A percentile compares a stretch with the other conserved stretches of the same genome.
Evolutionary conservation across 2,329 filamentous ascomycete genomes (phyloP).

Genomic region (Podosphaera fusca): DNA sequence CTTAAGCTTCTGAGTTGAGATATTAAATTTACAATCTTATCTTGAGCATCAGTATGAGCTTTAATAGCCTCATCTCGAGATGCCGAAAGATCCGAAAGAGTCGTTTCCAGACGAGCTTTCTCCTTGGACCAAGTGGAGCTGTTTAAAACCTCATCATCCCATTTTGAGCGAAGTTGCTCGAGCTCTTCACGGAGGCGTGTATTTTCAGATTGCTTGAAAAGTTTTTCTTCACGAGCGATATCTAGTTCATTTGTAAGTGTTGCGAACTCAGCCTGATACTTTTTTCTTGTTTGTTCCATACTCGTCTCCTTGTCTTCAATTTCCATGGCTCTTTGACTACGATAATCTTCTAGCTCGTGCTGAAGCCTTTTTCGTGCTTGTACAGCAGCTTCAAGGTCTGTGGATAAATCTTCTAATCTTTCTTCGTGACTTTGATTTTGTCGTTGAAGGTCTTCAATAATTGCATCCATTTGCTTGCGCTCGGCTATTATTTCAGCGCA

Average conservation of each 20-base stretch:
- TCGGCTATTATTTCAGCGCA: conserved; percentile 81
- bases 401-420: conserved; percentile 72
- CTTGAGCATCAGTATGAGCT: conserved; percentile 85
- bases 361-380: conserved; percentile 88
- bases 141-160: conserved; percentile 95
- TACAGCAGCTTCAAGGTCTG: conserved; percentile 62
- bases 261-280: conserved; percentile 85
- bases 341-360: conserved; percentile 92
- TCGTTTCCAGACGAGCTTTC: conserved; percentile 76
- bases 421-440: conserved; percentile 80
- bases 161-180: conserved; percentile 82
- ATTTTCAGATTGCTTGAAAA: conserved; percentile 69
- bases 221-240: conserved; percentile 71
- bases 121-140: conserved; percentile 97
- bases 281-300: conserved; percentile 91
- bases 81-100: conserved; percentile 65
- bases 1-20: conserved; percentile 74
- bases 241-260: conserved; percentile 81
- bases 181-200: conserved; percentile 80
- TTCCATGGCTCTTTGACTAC: conserved; percentile 82
- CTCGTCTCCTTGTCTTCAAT: conserved; percentile 91
- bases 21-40: conserved; percentile 73
- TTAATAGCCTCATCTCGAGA: conserved; percentile 85
- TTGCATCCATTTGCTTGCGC: conserved; percentile 67
- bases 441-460: conserved; percentile 73